phyloP scores from a whole-genome alignment of 441 rosid species.

The Mallotus japonicus region DNA sequence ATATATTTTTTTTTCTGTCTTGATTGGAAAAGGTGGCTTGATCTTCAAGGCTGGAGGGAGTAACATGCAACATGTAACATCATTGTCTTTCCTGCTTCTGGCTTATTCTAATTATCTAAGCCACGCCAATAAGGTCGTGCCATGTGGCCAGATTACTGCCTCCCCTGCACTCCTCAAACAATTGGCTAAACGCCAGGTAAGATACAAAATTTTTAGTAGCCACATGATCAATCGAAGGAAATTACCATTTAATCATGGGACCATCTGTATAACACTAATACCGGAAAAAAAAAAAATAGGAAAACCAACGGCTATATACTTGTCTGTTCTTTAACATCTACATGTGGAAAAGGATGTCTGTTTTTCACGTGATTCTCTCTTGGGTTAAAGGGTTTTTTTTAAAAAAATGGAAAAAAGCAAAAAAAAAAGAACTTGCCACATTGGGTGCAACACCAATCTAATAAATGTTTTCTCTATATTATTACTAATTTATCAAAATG shows the following conservation, averaged over 20 bases:
- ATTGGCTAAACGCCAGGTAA: slow-evolving; percentile 92
- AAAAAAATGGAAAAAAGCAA: too few species aligned
- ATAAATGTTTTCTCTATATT: too few species aligned
- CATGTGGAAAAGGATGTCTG: neutral
- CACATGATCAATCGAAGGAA: neutral
- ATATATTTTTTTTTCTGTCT: neutral
- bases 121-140: slow-evolving; percentile 56
- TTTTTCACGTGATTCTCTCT: slow-evolving; percentile 13
- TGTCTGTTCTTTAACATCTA: slow-evolving; percentile 4
- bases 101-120: slow-evolving; percentile 78
- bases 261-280: too few species aligned
- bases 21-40: slow-evolving; percentile 52
- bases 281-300: slow-evolving; percentile 4
- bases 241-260: neutral
- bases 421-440: too few species aligned
- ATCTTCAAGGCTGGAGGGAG: slow-evolving; percentile 93
- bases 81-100: slow-evolving; percentile 79
- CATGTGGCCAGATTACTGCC: slow-evolving; percentile 60
- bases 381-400: neutral
- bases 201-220: neutral
- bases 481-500: too few species aligned
- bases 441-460: too few species aligned
- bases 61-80: slow-evolving; percentile 89
- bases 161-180: slow-evolving; percentile 68
- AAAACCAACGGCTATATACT: slow-evolving; percentile 26